A percentile compares a stretch with the other conserved stretches of the same genome.
These are phyloP conservation scores for Carex arenaria DNA, from an alignment of 202 grass and related monocot species.

Conservation along the genomic window DNA sequence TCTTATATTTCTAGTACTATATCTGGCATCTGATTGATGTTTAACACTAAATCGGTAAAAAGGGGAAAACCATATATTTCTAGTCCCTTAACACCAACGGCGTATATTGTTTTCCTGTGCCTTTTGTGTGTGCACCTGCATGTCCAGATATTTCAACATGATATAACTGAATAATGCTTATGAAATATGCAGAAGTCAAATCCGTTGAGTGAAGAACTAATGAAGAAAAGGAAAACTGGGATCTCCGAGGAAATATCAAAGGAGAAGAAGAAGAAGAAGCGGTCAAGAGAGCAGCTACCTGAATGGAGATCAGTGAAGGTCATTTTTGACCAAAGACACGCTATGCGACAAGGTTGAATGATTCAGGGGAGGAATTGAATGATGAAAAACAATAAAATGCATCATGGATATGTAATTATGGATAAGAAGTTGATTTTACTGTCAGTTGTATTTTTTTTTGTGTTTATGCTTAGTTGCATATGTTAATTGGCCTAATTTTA, in stretches of 20 bases:
- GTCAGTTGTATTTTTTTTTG: too few relatives aligned
- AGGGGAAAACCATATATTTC: too few relatives aligned
- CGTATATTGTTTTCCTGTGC: not conserved
- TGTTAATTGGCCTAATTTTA: too few relatives aligned
- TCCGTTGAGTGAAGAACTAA: conserved; percentile 35
- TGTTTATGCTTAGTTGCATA: too few relatives aligned
- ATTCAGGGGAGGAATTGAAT: not conserved
- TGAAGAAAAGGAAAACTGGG: conserved; percentile 22
- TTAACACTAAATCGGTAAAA: too few relatives aligned
- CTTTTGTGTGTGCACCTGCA: not conserved
- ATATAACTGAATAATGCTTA: not conserved
- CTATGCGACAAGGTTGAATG: conserved; percentile 32
- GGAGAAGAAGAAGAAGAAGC: conserved; percentile 53
- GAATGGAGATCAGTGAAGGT: conserved; percentile 71
- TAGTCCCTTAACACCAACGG: too few relatives aligned
- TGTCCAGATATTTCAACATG: not conserved
- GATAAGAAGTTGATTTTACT: too few relatives aligned
- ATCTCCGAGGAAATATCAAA: conserved; percentile 35
- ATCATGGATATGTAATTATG: too few relatives aligned
- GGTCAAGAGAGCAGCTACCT: conserved; percentile 64
- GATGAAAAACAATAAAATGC: too few relatives aligned
- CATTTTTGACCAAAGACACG: conserved; percentile 53
- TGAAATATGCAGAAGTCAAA: conserved; percentile 47
- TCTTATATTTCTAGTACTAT: too few relatives aligned
- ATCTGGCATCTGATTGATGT: too few relatives aligned